phyloP scores from a whole-genome alignment of 371 early-diverging fungal species.

The Mortierella sp. region DNA sequence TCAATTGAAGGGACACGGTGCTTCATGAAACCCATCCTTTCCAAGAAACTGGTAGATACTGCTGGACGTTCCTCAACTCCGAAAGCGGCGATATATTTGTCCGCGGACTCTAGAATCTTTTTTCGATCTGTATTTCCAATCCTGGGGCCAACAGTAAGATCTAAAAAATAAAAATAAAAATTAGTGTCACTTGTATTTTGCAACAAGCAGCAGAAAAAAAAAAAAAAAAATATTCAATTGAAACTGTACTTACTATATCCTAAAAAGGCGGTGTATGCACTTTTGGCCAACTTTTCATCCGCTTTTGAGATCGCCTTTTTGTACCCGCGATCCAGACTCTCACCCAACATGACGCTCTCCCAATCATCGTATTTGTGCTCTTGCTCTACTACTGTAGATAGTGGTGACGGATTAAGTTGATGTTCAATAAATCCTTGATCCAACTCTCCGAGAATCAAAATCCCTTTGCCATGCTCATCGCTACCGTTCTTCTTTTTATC shows the following conservation, averaged over 20 bases:
- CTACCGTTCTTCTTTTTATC: background rate
- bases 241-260: conserved; percentile 49
- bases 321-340: conserved; percentile 51
- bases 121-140: conserved; percentile 37
- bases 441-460: conserved; percentile 48
- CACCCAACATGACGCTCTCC: conserved; percentile 55
- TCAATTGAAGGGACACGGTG: conserved; percentile 12
- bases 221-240: conserved; percentile 4
- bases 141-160: conserved; percentile 37
- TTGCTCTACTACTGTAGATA: conserved; percentile 50
- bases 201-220: conserved; percentile 12
- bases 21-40: conserved; percentile 57
- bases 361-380: conserved; percentile 46
- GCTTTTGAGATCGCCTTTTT: conserved; percentile 42
- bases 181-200: background rate
- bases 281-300: conserved; percentile 52
- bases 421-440: conserved; percentile 53
- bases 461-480: conserved; percentile 28
- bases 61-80: conserved; percentile 49
- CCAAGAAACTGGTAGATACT: conserved; percentile 53
- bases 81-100: conserved; percentile 43
- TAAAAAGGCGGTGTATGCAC: conserved; percentile 51
- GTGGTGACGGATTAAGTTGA: conserved; percentile 41
- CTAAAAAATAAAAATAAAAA: conserved; percentile 45
- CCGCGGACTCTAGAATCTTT: conserved; percentile 42